Percentiles rank a stretch among this genome's conserved stretches.
phyloP scores from a whole-genome alignment of 78 protist species.

The Dictyostelium firmibasis region DNA sequence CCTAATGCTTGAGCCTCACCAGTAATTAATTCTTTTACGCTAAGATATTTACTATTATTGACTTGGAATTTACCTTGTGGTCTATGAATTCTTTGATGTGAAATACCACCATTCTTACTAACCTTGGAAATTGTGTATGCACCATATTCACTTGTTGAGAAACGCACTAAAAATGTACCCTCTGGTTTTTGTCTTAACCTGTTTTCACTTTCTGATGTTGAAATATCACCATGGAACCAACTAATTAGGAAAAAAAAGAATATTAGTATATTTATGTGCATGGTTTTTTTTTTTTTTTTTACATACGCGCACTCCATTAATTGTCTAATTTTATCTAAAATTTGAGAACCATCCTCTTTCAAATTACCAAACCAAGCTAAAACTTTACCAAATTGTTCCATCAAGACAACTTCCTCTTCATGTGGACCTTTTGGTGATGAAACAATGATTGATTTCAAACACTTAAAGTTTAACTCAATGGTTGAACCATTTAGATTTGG shows the following conservation, averaged over 20 bases:
- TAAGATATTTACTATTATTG: conserved; percentile 61
- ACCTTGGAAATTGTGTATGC: conserved; percentile 83
- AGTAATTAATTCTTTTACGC: conserved; percentile 74
- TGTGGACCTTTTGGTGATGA: conserved; percentile 71
- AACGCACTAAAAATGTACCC: conserved; percentile 86
- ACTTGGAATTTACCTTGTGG: conserved; percentile 74
- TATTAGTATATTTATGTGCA: no score
- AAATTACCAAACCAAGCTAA: conserved; percentile 86
- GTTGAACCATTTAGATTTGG: conserved; percentile 65
- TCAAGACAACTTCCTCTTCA: conserved; percentile 76
- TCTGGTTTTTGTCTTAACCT: conserved; percentile 71
- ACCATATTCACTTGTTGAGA: conserved; percentile 81
- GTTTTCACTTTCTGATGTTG: conserved; percentile 80
- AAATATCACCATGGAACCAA: conserved; percentile 90
- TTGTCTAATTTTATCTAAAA: conserved; percentile 67
- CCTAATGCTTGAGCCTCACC: conserved; percentile 79
- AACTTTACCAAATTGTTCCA: conserved; percentile 86
- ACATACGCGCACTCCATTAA: conserved; percentile 76
- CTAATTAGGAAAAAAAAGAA: neutral
- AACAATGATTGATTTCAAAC: conserved; percentile 71
- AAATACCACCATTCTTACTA: conserved; percentile 70
- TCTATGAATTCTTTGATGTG: conserved; percentile 84
- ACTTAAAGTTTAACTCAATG: conserved; percentile 75
- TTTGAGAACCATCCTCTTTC: conserved; percentile 66
- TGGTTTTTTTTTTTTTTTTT: neutral